Conservation (phyloP, 805 yeast genomes). For the Cyberlindnera lachancei region DNA sequence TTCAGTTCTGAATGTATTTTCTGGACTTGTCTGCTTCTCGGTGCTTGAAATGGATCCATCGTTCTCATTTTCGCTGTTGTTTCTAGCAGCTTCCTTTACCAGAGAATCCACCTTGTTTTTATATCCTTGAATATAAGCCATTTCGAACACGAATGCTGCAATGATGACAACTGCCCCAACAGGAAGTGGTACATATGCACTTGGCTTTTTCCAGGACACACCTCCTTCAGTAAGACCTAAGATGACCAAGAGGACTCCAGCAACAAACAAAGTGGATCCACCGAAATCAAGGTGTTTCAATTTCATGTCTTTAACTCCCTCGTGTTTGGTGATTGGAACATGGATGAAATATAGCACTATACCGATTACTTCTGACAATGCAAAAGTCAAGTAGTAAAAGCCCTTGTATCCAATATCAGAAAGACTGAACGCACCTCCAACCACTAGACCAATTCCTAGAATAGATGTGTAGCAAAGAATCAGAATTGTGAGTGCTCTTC, state of each 20-base stretch:
- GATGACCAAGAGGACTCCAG: conserved; percentile 31
- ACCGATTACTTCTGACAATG: conserved; percentile 17
- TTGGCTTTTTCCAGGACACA: conserved; percentile 32
- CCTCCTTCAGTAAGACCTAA: conserved; percentile 41
- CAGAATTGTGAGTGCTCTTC: conserved; percentile 22
- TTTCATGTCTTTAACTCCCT: conserved; percentile 12
- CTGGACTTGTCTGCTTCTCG: too few relatives aligned
- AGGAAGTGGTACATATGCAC: conserved; percentile 33
- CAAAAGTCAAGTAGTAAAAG: conserved; percentile 32
- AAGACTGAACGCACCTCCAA: conserved; percentile 38
- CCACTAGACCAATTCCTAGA: conserved; percentile 32
- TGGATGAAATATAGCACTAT: conserved; percentile 23
- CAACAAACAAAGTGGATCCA: conserved; percentile 27
- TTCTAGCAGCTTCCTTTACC: too few relatives aligned
- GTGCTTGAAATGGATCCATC: too few relatives aligned
- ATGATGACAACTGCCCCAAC: conserved; percentile 29
- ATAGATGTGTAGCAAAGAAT: conserved; percentile 23
- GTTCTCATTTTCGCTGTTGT: too few relatives aligned
- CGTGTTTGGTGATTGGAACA: conserved; percentile 23
- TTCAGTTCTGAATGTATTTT: too few relatives aligned
- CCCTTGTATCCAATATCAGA: conserved; percentile 33
- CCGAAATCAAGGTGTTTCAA: conserved; percentile 27
- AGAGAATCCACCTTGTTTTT: conserved; percentile 8
- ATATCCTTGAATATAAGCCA: conserved; percentile 13
- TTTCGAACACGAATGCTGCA: conserved; percentile 26